Evolutionary conservation across 306 rosid genomes (phyloP).

Genomic region (Nissolia schottii): DNA sequence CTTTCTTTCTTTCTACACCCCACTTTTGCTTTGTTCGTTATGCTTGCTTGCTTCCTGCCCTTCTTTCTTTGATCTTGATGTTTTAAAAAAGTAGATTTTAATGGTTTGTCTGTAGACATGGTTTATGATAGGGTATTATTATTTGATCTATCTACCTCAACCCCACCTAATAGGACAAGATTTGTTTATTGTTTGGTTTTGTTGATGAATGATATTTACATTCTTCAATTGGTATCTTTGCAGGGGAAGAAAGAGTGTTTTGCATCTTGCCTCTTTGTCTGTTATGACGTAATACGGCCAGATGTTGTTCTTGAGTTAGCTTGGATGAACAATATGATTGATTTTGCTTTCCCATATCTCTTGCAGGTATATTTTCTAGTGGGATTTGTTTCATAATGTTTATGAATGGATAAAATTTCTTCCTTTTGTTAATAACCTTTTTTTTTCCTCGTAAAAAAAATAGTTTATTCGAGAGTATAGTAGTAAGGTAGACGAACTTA

Average conservation of each 20-base stretch:
- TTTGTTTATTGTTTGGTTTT: not conserved
- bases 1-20: not conserved
- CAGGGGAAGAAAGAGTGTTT: constrained; percentile 91
- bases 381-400: not conserved
- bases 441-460: not conserved
- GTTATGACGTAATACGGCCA: constrained; percentile 65
- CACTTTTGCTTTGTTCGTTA: not conserved
- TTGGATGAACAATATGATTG: constrained; percentile 77
- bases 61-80: not conserved
- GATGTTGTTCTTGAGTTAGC: constrained; percentile 80
- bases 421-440: not conserved
- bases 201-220: not conserved
- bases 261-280: constrained; percentile 84
- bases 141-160: not conserved
- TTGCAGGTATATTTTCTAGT: constrained; percentile 47
- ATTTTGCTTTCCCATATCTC: constrained; percentile 74
- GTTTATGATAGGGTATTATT: not conserved
- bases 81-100: not conserved
- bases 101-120: not conserved
- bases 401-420: not conserved
- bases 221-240: not conserved
- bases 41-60: constrained; percentile 8
- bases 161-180: not conserved
- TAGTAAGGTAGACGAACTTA: constrained; percentile 71
- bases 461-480: constrained; percentile 74